Percentiles rank a stretch among this genome's conserved stretches.
phyloP scores from a whole-genome alignment of 345 rosid species.

The Populus euphratica region DNA sequence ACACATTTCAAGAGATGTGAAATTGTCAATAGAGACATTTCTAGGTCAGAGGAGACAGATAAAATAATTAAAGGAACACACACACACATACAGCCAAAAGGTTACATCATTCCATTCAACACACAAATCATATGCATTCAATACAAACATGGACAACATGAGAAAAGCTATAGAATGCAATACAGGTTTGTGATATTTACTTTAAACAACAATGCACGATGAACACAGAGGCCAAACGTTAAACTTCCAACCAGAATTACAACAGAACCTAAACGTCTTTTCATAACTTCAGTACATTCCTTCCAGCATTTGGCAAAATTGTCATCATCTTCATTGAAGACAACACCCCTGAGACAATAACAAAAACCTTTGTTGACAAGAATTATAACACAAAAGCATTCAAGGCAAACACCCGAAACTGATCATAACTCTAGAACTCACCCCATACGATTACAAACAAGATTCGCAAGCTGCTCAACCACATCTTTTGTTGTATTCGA shows the following conservation, averaged over 20 bases:
- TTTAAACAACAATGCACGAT: constrained; percentile 29
- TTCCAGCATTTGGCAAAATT: constrained; percentile 17
- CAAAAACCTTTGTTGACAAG: background rate
- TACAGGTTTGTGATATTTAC: constrained; percentile 4
- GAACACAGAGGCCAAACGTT: constrained; percentile 29
- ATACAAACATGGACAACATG: background rate
- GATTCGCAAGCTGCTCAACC: constrained; percentile 15
- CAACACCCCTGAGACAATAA: constrained; percentile 12
- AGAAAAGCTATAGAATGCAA: background rate
- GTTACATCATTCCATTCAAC: background rate
- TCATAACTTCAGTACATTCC: constrained; percentile 15
- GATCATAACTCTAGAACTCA: background rate
- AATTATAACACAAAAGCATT: background rate
- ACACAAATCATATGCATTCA: background rate
- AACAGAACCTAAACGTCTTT: constrained; percentile 14
- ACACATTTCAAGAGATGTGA: background rate
- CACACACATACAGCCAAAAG: background rate
- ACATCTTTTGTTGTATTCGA: constrained; percentile 8
- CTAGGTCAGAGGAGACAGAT: background rate
- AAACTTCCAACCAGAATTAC: constrained; percentile 28
- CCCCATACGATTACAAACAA: constrained; percentile 29
- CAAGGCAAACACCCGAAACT: background rate
- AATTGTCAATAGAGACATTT: background rate
- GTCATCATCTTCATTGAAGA: constrained; percentile 14
- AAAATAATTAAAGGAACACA: background rate